These are phyloP conservation scores for Jamesozyma spencerorum DNA, from an alignment of 805 yeast genomes.

Conservation along the genomic window DNA sequence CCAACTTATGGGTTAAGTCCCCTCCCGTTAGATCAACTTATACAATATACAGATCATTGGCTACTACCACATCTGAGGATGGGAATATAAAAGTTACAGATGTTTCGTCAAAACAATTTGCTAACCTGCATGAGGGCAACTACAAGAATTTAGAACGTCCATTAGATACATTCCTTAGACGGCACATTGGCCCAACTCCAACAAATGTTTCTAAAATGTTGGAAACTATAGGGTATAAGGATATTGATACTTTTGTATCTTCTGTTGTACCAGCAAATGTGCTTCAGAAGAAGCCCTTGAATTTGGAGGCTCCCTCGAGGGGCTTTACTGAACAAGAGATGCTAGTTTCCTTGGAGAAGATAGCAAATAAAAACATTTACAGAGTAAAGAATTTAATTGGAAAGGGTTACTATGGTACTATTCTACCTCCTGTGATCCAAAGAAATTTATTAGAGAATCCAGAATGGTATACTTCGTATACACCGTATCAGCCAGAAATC, in stretches of 20 bases:
- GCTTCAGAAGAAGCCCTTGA: conserved; percentile 55
- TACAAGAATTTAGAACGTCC: conserved; percentile 21
- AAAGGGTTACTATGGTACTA: conserved; percentile 88
- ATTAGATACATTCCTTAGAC: conserved; percentile 77
- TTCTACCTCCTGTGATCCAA: conserved; percentile 84
- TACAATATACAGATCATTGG: too few relatives aligned
- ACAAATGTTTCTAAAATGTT: conserved; percentile 60
- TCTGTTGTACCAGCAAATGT: conserved; percentile 73
- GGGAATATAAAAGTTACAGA: conserved; percentile 32
- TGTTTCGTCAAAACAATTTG: conserved; percentile 47
- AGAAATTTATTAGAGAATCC: conserved; percentile 89
- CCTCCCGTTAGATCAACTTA: too few relatives aligned
- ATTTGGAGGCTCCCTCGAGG: conserved; percentile 49
- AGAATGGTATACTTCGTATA: conserved; percentile 97
- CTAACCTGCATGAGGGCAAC: conserved; percentile 37
- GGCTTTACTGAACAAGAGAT: conserved; percentile 82
- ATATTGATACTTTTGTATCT: conserved; percentile 60
- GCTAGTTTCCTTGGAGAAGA: conserved; percentile 51
- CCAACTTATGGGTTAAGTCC: too few relatives aligned
- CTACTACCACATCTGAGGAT: too few relatives aligned
- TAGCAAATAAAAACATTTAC: conserved; percentile 65
- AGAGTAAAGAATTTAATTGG: conserved; percentile 75
- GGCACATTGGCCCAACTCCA: conserved; percentile 82
- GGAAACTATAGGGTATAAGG: conserved; percentile 48
- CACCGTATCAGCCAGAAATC: conserved; percentile 97